Evolutionary conservation across 108 stramenopile species (phyloP).

Genomic region (Licmophora abbreviata): DNA sequence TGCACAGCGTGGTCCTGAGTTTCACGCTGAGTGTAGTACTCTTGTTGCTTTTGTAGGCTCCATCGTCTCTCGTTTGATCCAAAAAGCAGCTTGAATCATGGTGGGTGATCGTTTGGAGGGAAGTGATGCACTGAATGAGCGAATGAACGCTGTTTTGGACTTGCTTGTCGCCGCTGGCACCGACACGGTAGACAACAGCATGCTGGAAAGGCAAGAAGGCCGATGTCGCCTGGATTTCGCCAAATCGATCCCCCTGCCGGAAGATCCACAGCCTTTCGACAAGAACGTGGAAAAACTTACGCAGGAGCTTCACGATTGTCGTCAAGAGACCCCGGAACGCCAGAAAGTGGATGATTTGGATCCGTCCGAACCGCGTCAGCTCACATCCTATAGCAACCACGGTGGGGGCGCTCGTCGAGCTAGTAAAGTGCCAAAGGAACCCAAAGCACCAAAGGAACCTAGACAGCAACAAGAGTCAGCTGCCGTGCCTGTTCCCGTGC

Average conservation of each 20-base stretch:
- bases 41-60: too few species aligned
- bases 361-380: too few species aligned
- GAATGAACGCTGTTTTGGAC: constrained; percentile 1
- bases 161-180: background rate
- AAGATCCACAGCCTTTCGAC: constrained; percentile 2
- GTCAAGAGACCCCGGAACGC: background rate
- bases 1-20: too few species aligned
- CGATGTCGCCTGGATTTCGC: too few species aligned
- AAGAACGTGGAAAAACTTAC: background rate
- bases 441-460: background rate
- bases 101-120: too few species aligned
- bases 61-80: too few species aligned
- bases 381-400: background rate
- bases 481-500: too few species aligned
- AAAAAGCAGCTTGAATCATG: too few species aligned
- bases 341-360: too few species aligned
- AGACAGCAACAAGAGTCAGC: too few species aligned
- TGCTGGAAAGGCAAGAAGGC: background rate
- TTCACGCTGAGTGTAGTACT: too few species aligned
- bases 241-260: background rate
- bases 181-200: background rate
- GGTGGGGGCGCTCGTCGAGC: background rate
- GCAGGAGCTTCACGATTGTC: background rate
- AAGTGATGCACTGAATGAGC: too few species aligned
- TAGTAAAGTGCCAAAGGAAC: background rate